A percentile compares a stretch with the other conserved stretches of the same genome.
phyloP scores from a whole-genome alignment of 2,329 filamentous ascomycete species.

The Ceratocystis diversiconidia region DNA sequence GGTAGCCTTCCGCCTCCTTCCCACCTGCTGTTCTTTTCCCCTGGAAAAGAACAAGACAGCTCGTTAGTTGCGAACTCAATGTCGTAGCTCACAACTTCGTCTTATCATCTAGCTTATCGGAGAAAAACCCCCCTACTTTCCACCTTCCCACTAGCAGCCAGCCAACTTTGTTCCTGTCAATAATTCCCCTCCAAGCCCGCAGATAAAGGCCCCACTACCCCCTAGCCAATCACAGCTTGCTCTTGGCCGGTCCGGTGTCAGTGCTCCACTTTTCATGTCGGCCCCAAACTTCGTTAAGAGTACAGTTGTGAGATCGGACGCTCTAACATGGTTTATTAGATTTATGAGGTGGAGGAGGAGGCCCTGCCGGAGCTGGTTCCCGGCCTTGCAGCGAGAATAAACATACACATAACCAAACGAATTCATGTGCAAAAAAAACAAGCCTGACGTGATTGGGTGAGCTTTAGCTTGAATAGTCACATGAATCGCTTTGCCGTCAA shows the following conservation, averaged over 20 bases:
- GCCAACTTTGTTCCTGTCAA: neutral
- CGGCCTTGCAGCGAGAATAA: neutral
- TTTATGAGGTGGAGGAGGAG: neutral
- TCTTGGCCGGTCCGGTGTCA: constrained; percentile 1
- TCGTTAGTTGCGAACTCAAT: neutral
- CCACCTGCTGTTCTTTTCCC: neutral
- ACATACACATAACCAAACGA: no score
- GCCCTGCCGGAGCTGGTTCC: constrained; percentile 8
- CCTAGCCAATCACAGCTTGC: neutral
- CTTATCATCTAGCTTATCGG: neutral
- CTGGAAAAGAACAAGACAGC: neutral
- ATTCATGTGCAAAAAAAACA: neutral
- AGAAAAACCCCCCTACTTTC: neutral
- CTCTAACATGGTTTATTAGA: neutral
- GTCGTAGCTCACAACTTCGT: neutral
- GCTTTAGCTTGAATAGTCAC: neutral
- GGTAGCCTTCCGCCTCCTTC: neutral
- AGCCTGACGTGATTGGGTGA: neutral
- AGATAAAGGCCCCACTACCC: neutral
- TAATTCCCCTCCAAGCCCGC: neutral
- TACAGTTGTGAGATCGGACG: neutral
- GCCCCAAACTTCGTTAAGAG: neutral
- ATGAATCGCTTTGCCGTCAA: neutral
- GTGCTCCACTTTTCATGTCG: neutral
- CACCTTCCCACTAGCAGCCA: neutral